Percentiles rank a stretch among this genome's conserved stretches.
These are phyloP conservation scores for Fusarium mangiferae DNA, from an alignment of 2,329 filamentous ascomycete genomes.

Conservation along the genomic window DNA sequence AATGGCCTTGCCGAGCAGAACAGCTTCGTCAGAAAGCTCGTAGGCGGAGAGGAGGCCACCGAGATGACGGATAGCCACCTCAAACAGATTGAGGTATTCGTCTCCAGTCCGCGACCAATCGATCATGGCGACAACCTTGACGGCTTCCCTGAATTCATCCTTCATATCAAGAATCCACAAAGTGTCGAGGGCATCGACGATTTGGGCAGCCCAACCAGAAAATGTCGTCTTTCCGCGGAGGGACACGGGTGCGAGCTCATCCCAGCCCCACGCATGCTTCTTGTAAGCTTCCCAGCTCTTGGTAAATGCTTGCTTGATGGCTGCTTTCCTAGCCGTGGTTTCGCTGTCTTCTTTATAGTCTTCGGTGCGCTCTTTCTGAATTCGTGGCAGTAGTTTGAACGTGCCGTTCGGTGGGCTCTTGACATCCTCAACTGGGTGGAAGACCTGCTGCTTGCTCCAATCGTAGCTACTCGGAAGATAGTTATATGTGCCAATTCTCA, in stretches of 20 bases:
- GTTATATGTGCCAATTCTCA: slow-evolving; percentile 40
- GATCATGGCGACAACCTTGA: slow-evolving; percentile 59
- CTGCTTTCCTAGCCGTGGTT: slow-evolving; percentile 49
- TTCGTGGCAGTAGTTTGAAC: slow-evolving; percentile 53
- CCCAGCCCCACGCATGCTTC: slow-evolving; percentile 64
- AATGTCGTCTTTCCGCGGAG: slow-evolving; percentile 59
- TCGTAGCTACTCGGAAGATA: slow-evolving; percentile 53
- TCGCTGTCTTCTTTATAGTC: slow-evolving; percentile 54
- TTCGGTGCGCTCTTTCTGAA: slow-evolving; percentile 53
- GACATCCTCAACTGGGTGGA: slow-evolving; percentile 47
- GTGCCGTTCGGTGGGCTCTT: slow-evolving; percentile 50
- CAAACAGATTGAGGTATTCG: slow-evolving; percentile 66
- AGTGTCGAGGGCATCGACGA: slow-evolving; percentile 69
- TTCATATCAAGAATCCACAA: slow-evolving; percentile 69
- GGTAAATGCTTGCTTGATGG: slow-evolving; percentile 53
- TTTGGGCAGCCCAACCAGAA: slow-evolving; percentile 66
- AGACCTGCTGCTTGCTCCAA: slow-evolving; percentile 50
- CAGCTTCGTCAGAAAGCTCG: slow-evolving; percentile 59
- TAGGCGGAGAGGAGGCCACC: slow-evolving; percentile 64
- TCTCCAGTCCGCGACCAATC: slow-evolving; percentile 63
- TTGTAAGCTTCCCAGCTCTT: slow-evolving; percentile 65
- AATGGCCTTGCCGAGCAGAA: slow-evolving; percentile 60
- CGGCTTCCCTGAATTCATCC: slow-evolving; percentile 64
- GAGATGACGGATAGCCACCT: slow-evolving; percentile 68
- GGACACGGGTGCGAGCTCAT: slow-evolving; percentile 64